These are phyloP conservation scores for Pseudopyricularia javanii DNA, from an alignment of 2,329 filamentous ascomycete genomes.

Conservation along the genomic window DNA sequence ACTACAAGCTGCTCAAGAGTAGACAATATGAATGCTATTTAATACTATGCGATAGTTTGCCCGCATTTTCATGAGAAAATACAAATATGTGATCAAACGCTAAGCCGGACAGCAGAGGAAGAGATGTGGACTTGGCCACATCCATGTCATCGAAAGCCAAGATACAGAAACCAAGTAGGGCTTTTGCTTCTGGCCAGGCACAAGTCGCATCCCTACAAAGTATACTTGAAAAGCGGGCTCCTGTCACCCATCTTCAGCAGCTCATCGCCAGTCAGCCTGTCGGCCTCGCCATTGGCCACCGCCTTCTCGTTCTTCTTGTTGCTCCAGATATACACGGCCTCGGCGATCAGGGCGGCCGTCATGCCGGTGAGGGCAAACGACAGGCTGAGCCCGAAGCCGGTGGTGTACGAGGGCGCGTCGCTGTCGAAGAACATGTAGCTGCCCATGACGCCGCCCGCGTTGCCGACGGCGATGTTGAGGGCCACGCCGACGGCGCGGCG, in stretches of 20 bases:
- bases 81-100: too few species aligned
- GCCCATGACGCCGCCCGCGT: slow-evolving; percentile 31
- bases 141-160: too few species aligned
- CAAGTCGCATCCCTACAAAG: slow-evolving; percentile 6
- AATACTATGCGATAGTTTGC: too few species aligned
- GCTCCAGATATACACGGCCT: slow-evolving; percentile 8
- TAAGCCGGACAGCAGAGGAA: too few species aligned
- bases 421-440: slow-evolving; percentile 20
- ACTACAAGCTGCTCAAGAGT: too few species aligned
- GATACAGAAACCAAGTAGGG: too few species aligned
- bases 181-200: too few species aligned
- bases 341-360: slow-evolving; percentile 7
- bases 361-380: slow-evolving; percentile 2
- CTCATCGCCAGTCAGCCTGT: slow-evolving; percentile 15
- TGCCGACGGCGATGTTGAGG: slow-evolving; percentile 49
- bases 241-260: slow-evolving; percentile 17
- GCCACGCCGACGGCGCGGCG: slow-evolving; percentile 41
- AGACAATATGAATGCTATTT: too few species aligned
- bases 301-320: slow-evolving; percentile 17
- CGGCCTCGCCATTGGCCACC: slow-evolving; percentile 11
- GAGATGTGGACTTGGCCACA: too few species aligned
- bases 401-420: slow-evolving; percentile 21
- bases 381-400: slow-evolving; percentile 18
- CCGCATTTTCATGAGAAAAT: too few species aligned
- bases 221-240: slow-evolving; percentile 18